Base-by-base conservation (phyloP, 306 rosid genomes). In the Cicer arietinum region DNA sequence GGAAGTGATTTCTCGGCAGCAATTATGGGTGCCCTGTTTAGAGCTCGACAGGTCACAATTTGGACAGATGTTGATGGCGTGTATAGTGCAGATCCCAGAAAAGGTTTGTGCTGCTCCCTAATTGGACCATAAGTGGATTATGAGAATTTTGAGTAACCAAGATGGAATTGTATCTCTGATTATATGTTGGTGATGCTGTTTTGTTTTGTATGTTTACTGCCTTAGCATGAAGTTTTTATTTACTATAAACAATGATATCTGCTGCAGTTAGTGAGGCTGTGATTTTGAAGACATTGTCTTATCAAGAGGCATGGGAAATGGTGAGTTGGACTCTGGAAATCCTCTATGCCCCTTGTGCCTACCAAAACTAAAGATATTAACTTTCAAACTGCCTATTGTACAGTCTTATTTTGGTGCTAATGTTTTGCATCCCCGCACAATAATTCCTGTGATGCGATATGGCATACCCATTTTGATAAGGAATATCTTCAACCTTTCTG, bases 301-400 rank as follows among this genome's bases (percentile, higher is more conserved):
- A 94, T 83, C 97, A 94, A 80, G 99, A 94, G 85, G 99, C 99
- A 37, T 94, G 99, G 99, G 99, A 94, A 87, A 94, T 94, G 99
- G 99, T 91, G 76, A 91, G 84, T 77, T 64, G 66, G 54, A 63
- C 48, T 63, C 72, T 60, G 48, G 43, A 25, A 48, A 73, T 42
- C 43, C 61, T 77, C 20, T 67, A 67, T 12, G 64, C 67, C 71
- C 18, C 18, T 69, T 71, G 11, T 68, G 70, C 77, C 54, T 61
- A 67, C 54, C 75, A 63, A 67, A 46, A 14, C 67, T 79, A 35
- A 44, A 43, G 67, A 41, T 58, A 74, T 64, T 88, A 74, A 86
- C 81, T 77, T 58, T 47, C 65, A 67, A 81, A 58, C 52, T 62
- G 40, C 48, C 66, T 66, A 14, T 47, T 72, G 59, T 87, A 86